A percentile compares a stretch with the other conserved stretches of the same genome.
Evolutionary conservation across 148 eudicot genomes (phyloP).

Genomic region (Spergularia marina): DNA sequence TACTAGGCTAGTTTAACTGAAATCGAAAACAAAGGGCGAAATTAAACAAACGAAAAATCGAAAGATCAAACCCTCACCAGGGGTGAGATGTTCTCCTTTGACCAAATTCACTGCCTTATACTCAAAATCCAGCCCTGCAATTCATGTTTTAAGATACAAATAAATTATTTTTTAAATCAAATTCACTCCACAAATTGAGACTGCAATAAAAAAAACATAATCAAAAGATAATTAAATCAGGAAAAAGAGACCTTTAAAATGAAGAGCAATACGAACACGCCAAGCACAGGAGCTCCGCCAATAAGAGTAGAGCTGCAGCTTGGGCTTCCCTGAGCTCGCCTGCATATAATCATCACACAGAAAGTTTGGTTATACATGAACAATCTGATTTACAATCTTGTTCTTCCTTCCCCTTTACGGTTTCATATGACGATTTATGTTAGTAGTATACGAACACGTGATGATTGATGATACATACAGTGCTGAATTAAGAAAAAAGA

Average conservation of each 20-base stretch:
- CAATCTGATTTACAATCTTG: no score
- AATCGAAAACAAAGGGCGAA: neutral
- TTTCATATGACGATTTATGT: no score
- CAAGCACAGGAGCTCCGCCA: constrained; percentile 70
- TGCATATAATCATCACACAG: neutral
- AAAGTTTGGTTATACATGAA: no score
- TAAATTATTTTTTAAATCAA: neutral
- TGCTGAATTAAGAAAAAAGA: no score
- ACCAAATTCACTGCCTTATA: constrained; percentile 71
- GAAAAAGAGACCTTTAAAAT: constrained; percentile 53
- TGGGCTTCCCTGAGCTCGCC: constrained; percentile 39
- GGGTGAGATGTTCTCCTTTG: constrained; percentile 59
- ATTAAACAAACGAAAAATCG: neutral
- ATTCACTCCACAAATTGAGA: neutral
- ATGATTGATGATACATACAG: no score
- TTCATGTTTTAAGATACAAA: neutral
- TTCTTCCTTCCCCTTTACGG: no score
- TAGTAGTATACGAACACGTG: no score
- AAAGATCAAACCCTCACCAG: constrained; percentile 42
- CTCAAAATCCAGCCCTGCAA: constrained; percentile 72
- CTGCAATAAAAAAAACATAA: neutral
- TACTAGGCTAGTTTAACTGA: no score
- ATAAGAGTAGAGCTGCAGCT: constrained; percentile 74
- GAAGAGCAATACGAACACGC: constrained; percentile 93
- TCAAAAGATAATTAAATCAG: neutral